phyloP scores from a whole-genome alignment of 2,329 filamentous ascomycete genomes.

The Leptographium flavum region DNA sequence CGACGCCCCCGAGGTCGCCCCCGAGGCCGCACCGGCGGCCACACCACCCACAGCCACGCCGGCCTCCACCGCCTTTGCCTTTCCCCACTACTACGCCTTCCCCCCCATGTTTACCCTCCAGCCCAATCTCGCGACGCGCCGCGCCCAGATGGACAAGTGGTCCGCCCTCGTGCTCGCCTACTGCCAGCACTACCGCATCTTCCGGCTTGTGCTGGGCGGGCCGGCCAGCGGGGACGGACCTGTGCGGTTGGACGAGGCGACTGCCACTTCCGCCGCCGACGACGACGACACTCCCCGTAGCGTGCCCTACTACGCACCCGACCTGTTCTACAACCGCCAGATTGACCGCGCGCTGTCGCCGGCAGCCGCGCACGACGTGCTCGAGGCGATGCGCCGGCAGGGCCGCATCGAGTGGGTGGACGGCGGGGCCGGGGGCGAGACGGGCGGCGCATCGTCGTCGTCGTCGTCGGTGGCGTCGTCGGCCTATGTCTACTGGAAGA shows the following conservation, averaged over 20 bases:
- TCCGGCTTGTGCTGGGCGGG: conserved; percentile 52
- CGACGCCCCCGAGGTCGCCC: not conserved
- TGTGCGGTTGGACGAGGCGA: conserved; percentile 12
- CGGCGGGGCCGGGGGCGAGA: conserved; percentile 15
- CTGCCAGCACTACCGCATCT: conserved; percentile 65
- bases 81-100: conserved; percentile 57
- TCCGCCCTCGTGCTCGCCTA: conserved; percentile 71
- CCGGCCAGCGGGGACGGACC: conserved; percentile 25
- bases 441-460: conserved; percentile 6
- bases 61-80: conserved; percentile 26
- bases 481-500: conserved; percentile 72
- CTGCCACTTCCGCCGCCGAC: conserved; percentile 19
- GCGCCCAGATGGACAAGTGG: conserved; percentile 75
- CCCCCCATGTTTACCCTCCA: conserved; percentile 79
- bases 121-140: conserved; percentile 56
- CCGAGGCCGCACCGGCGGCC: not conserved
- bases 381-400: conserved; percentile 45
- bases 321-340: conserved; percentile 42
- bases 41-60: not conserved
- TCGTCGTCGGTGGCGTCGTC: not conserved
- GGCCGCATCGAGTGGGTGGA: conserved; percentile 53
- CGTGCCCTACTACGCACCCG: conserved; percentile 11
- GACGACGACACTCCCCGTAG: not conserved
- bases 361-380: conserved; percentile 40
- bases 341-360: conserved; percentile 36